Evolutionary conservation across 345 rosid genomes (phyloP).

Genomic region (Geranium rotundifolium): DNA sequence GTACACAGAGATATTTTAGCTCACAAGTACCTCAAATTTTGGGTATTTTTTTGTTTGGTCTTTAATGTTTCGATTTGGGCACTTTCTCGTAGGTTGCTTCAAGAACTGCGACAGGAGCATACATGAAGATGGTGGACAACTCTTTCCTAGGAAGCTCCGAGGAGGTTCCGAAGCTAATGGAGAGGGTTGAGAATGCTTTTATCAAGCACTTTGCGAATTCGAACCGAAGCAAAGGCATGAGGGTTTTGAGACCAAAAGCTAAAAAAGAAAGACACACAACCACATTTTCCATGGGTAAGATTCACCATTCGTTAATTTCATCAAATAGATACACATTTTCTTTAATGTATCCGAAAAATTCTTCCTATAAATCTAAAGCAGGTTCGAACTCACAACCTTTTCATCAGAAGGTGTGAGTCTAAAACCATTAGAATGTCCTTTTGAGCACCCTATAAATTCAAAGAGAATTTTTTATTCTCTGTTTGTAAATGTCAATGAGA

Average conservation of each 20-base stretch:
- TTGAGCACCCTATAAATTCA: too few relatives aligned
- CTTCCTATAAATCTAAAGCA: too few relatives aligned
- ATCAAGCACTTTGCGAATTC: conserved; percentile 70
- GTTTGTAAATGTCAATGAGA: too few relatives aligned
- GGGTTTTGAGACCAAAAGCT: conserved; percentile 36
- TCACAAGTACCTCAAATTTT: not conserved
- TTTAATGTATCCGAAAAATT: too few relatives aligned
- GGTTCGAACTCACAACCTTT: too few relatives aligned
- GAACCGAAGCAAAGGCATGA: conserved; percentile 61
- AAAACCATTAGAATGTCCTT: too few relatives aligned
- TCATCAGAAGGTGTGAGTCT: too few relatives aligned
- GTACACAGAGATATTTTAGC: not conserved
- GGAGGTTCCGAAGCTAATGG: too few relatives aligned
- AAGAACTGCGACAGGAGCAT: conserved; percentile 46
- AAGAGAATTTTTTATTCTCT: too few relatives aligned
- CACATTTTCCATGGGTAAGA: conserved; percentile 56
- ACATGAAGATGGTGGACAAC: conserved; percentile 55
- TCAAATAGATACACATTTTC: too few relatives aligned
- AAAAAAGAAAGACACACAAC: conserved; percentile 51
- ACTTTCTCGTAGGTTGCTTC: conserved; percentile 32
- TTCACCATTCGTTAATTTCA: too few relatives aligned
- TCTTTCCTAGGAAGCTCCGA: conserved; percentile 66
- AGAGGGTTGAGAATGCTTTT: conserved; percentile 15
- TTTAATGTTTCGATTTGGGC: not conserved
- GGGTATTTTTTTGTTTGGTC: not conserved